Base-by-base conservation (phyloP, 345 rosid genomes). In the Bruguiera parviflora region DNA sequence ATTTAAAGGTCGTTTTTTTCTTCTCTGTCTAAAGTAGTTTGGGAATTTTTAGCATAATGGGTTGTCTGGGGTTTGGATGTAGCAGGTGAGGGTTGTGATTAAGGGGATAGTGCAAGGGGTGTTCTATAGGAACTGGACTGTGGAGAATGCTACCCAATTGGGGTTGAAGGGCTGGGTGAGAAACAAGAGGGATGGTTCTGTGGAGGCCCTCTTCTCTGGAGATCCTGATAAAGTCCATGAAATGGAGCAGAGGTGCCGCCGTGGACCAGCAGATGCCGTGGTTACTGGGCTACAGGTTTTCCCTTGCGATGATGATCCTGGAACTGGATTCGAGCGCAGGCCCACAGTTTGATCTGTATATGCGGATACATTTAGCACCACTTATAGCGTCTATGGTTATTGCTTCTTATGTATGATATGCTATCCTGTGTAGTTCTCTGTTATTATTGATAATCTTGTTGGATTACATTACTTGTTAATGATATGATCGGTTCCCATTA, bases 71-170 rank as follows among this genome's bases (percentile, higher is more conserved):
- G 31, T 71, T 71, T 68, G 68, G 64, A 68, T 56, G 47, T 22
- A 75, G 85, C 79, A 91, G 96, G 89, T 81, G 76, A 85, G 96
- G 80, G 70, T 79, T 37, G 77, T 82, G 82, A 71, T 91, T 31
- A 91, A 89, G 78, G 97, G 99, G 64, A 85, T 86, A 70, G 97
- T 94, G 32, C 97, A 95, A 35, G 97, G 97, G 53, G 96, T 95
- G 39, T 95, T 92, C 66, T 91, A 91, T 73, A 85, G 96, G 72
- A 82, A 89, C 80, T 91, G 97, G 97, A 89, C 92, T 5, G 72
- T 88, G 21, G 96, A 88, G 72, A 89, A 87, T 58, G 97, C 97
- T 0, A 77, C 73, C 35, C 85, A 84, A 66, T 80, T 91, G 56
- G 96, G 96, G 64, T n/a, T 94, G 29, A 89, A 84, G 46, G 97